phyloP scores from a whole-genome alignment of 2,329 filamentous ascomycete species.

The Pseudogymnoascus destructans region DNA sequence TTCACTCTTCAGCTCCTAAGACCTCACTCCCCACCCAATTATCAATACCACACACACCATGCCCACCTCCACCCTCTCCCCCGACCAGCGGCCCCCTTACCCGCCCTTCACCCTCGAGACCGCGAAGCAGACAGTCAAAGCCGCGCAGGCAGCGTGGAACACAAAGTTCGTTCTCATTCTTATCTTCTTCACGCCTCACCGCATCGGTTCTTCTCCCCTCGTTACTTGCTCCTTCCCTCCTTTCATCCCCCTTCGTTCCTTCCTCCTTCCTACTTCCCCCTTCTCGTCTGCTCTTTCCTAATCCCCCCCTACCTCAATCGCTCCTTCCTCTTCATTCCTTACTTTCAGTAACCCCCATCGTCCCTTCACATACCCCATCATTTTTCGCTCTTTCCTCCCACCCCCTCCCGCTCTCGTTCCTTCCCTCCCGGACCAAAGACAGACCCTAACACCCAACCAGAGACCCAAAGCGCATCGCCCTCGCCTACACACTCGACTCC shows the following conservation, averaged over 20 bases:
- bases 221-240: not conserved
- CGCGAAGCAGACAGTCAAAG: conserved; percentile 66
- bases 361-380: not conserved
- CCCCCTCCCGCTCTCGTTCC: not conserved
- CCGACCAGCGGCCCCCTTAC: conserved; percentile 31
- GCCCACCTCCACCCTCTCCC: conserved; percentile 12
- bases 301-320: not conserved
- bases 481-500: conserved; percentile 59
- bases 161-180: conserved; percentile 38
- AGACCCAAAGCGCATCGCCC: not conserved
- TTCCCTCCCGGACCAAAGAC: not conserved
- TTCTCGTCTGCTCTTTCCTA: not conserved
- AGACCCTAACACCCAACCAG: not conserved
- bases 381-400: not conserved
- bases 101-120: conserved; percentile 67
- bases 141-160: conserved; percentile 75
- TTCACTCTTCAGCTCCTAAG: not conserved
- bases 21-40: not conserved
- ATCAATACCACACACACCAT: not conserved
- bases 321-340: not conserved
- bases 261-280: not conserved
- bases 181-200: conserved; percentile 38
- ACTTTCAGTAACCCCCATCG: not conserved
- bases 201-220: conserved; percentile 30
- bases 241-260: not conserved